Conservation (phyloP, 169 alveolate species). For the Eimeria maxima region DNA sequence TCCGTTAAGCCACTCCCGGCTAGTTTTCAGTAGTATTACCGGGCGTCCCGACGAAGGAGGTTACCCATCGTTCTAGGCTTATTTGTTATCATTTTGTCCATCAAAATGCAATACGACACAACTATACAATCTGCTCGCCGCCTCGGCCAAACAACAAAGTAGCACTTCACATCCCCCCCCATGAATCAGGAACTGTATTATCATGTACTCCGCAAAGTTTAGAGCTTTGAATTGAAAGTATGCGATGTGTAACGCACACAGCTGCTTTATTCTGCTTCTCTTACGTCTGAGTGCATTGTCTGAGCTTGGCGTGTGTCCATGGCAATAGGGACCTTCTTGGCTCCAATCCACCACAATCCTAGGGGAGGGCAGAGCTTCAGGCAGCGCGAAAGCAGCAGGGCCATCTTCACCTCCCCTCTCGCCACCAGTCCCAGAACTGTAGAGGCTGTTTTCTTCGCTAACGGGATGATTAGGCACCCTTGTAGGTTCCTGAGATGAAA, state of each 20-base stretch:
- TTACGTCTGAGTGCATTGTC: not conserved
- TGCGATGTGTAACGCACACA: not conserved
- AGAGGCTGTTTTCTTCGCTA: not conserved
- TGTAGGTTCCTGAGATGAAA: not conserved
- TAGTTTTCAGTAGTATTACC: not conserved
- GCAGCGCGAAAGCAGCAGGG: not conserved
- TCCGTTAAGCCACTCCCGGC: not conserved
- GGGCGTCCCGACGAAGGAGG: not conserved
- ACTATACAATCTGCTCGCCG: not conserved
- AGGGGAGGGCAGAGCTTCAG: constrained; percentile 1
- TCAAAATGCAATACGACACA: not conserved
- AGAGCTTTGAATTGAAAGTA: not conserved
- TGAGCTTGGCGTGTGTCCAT: not conserved
- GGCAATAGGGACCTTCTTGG: not conserved
- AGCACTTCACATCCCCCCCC: not conserved
- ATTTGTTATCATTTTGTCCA: not conserved
- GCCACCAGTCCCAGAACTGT: not conserved
- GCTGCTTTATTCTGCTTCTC: not conserved
- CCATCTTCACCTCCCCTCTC: constrained; percentile 3
- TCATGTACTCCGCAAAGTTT: not conserved
- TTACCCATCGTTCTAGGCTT: not conserved
- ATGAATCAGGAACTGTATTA: not conserved
- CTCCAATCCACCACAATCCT: constrained; percentile 22
- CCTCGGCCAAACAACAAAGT: not conserved
- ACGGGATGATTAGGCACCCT: not conserved